Base-by-base conservation (phyloP, 2,329 filamentous ascomycete genomes). In the Helotiales sp. region DNA sequence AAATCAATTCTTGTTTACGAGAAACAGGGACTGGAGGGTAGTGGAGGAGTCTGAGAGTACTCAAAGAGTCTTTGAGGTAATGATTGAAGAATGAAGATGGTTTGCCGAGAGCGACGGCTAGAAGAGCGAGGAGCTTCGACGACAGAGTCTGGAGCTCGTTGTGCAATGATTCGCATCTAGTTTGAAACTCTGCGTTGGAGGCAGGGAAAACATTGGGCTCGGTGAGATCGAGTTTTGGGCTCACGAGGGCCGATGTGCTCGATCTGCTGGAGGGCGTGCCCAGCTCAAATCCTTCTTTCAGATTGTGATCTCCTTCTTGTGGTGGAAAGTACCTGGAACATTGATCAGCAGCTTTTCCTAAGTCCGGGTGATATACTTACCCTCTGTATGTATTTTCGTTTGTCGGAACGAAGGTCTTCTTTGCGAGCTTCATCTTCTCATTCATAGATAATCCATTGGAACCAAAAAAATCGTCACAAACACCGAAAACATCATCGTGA, bases 241-340 rank as follows among this genome's bases (percentile, higher is more conserved):
- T 57, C 28, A 76, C 75, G 7, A 61, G 59, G 6, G 64, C 57
- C 10, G 75, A 65, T 2, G 50, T 63, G 28, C 71, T 54, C 7
- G 45, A 64, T 24, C 66, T 63, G 26, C 3, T 65, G 50, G 40
- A 20, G 10, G 75, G 67, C 13, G 79, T 75, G 2, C 82, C 81
- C 20, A 83, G 76, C 63, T 83, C 81, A 66, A 83, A 83, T 0
- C 81, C 81, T 70, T 83, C 81, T 70, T 83, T 83, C 5, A 83
- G 72, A 47, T 83, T 83, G 30, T 80, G 75, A 34, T 66, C 62
- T 30, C 78, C 77, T 3, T 77, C 77, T 69, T 82, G 80, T 0
- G 77, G 75, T 6, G 82, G 82, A 58, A 83, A 83, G 69, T 83
- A 83, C 63, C 81, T 81, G 63, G 3, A 40, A 26, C 1, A 17